These are phyloP conservation scores for Xylariaceae sp. DNA, from an alignment of 2,329 filamentous ascomycete genomes.

Conservation along the genomic window DNA sequence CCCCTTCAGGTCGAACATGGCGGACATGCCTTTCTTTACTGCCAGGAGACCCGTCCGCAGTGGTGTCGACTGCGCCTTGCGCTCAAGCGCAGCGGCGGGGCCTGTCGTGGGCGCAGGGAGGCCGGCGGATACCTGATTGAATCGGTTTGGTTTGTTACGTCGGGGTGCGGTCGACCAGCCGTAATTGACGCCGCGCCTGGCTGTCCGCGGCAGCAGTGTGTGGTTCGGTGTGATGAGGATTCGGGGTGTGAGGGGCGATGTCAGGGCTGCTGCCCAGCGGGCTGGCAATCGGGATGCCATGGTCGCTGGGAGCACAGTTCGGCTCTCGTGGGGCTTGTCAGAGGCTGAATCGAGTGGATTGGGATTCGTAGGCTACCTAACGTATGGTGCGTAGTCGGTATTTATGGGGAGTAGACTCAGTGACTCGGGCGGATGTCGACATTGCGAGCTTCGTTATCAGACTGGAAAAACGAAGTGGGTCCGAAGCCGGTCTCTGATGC, in stretches of 20 bases:
- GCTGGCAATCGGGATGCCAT: constrained; percentile 44
- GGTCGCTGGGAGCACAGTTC: constrained; percentile 25
- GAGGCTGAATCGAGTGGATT: not conserved
- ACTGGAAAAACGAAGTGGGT: constrained; percentile 24
- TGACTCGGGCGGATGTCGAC: constrained; percentile 1
- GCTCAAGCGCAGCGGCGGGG: constrained; percentile 55
- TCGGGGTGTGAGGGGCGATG: constrained; percentile 26
- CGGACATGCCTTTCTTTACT: constrained; percentile 94
- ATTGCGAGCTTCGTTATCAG: constrained; percentile 6
- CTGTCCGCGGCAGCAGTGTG: constrained; percentile 41
- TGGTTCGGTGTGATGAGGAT: constrained; percentile 32
- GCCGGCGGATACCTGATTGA: constrained; percentile 54
- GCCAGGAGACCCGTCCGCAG: constrained; percentile 76
- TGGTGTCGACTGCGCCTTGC: constrained; percentile 54
- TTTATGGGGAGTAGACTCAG: not conserved
- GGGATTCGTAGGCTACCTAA: not conserved
- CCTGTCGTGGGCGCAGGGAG: constrained; percentile 53
- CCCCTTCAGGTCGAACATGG: constrained; percentile 68
- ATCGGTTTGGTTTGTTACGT: constrained; percentile 50
- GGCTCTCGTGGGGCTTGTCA: constrained; percentile 1
- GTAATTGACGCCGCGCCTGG: constrained; percentile 48
- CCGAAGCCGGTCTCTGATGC: not conserved
- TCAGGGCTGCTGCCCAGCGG: constrained; percentile 40
- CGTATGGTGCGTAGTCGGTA: no score
- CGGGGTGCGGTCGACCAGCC: constrained; percentile 55